A percentile compares a stretch with the other conserved stretches of the same genome.
Evolutionary conservation across 352 stramenopile genomes (phyloP).

Genomic region (Globisporangium sylvaticum): DNA sequence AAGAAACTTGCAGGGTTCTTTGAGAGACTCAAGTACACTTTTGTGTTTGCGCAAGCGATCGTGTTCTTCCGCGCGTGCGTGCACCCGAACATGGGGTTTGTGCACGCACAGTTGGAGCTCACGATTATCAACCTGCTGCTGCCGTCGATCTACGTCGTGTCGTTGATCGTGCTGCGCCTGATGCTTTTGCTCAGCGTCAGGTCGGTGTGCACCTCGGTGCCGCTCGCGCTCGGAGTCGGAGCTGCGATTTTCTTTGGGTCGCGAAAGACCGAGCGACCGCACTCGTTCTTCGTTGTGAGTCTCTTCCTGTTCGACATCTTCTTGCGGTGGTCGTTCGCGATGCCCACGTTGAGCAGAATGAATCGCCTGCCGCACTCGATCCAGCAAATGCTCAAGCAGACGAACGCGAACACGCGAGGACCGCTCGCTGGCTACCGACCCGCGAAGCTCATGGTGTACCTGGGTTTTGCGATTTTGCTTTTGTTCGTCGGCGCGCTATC

Average conservation of each 20-base stretch:
- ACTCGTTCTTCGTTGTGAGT: constrained; percentile 67
- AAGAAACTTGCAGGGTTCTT: constrained; percentile 65
- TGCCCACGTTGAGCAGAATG: constrained; percentile 49
- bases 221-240: constrained; percentile 45
- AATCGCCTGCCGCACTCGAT: constrained; percentile 35
- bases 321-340: constrained; percentile 44
- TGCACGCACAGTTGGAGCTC: constrained; percentile 83
- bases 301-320: constrained; percentile 80
- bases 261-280: constrained; percentile 72
- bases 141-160: constrained; percentile 84
- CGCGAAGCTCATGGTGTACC: constrained; percentile 62
- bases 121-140: constrained; percentile 88
- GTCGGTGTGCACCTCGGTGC: constrained; percentile 43
- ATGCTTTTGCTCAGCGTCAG: constrained; percentile 50
- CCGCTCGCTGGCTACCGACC: constrained; percentile 47
- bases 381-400: constrained; percentile 66
- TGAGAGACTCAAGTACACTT: constrained; percentile 80
- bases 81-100: constrained; percentile 82
- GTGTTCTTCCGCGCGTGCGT: constrained; percentile 76
- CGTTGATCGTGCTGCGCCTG: constrained; percentile 74
- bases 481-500: constrained; percentile 67
- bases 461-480: constrained; percentile 57
- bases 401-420: constrained; percentile 32
- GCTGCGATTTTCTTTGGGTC: constrained; percentile 60
- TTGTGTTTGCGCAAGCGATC: constrained; percentile 71